A percentile compares a stretch with the other conserved stretches of the same genome.
Conservation (phyloP, 805 yeast genomes). For the Lachancea fermentati region DNA sequence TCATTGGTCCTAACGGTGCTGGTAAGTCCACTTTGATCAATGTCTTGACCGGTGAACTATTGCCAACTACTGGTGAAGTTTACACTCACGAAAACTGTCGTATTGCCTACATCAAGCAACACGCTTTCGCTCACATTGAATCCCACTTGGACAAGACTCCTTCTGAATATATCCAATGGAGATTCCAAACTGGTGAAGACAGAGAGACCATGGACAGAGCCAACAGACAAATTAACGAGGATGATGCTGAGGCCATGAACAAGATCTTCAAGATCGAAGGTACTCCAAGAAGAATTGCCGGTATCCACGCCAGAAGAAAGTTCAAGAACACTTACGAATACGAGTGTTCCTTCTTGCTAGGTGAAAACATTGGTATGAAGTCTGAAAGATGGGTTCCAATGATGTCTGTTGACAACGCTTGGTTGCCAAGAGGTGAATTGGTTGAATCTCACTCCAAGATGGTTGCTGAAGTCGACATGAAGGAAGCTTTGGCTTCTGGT, state of each 20-base stretch:
- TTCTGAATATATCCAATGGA: slow-evolving; percentile 99
- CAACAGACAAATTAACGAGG: slow-evolving; percentile 95
- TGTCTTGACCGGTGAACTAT: slow-evolving; percentile 98
- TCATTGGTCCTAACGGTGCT: slow-evolving; percentile 99
- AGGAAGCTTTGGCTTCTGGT: slow-evolving; percentile 99
- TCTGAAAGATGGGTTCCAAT: slow-evolving; percentile 99
- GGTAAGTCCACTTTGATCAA: slow-evolving; percentile 99
- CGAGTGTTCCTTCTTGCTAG: slow-evolving; percentile 95
- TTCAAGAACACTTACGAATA: slow-evolving; percentile 99
- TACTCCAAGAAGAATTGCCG: slow-evolving; percentile 94
- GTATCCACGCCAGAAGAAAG: slow-evolving; percentile 95
- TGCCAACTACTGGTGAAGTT: slow-evolving; percentile 98
- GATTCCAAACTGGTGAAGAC: slow-evolving; percentile 99
- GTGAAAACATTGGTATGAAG: slow-evolving; percentile 99
- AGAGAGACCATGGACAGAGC: slow-evolving; percentile 99
- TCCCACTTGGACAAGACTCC: slow-evolving; percentile 99
- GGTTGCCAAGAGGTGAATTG: slow-evolving; percentile 99
- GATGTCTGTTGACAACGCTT: slow-evolving; percentile 99
- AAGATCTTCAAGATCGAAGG: slow-evolving; percentile 99
- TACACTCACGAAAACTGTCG: slow-evolving; percentile 99
- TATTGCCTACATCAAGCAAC: slow-evolving; percentile 99
- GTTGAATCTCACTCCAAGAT: slow-evolving; percentile 96
- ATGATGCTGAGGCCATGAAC: slow-evolving; percentile 98
- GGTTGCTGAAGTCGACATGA: slow-evolving; percentile 99
- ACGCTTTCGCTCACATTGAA: slow-evolving; percentile 99